A percentile compares a stretch with the other conserved stretches of the same genome.
Conservation (phyloP, 139 green algal species). For the Haematococcus lacustris region DNA sequence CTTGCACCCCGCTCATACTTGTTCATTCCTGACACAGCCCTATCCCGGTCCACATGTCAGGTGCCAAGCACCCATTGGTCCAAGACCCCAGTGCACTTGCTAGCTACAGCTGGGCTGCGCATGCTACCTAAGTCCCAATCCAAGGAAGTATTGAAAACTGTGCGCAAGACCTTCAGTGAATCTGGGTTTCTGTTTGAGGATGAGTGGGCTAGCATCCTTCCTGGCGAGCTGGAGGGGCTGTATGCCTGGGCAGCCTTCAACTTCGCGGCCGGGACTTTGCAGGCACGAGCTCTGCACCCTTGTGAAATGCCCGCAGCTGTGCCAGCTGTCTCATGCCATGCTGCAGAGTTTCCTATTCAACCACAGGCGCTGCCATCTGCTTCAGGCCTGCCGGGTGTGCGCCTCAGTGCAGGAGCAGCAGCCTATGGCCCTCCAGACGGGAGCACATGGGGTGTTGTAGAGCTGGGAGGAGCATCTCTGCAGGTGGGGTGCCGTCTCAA, state of each 20-base stretch:
- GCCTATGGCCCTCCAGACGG: not conserved
- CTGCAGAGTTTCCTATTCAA: too few relatives aligned
- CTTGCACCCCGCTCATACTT: too few relatives aligned
- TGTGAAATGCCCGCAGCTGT: too few relatives aligned
- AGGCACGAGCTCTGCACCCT: too few relatives aligned
- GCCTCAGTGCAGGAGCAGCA: too few relatives aligned
- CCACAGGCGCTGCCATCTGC: too few relatives aligned
- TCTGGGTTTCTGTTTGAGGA: conserved; percentile 22
- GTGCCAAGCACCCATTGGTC: conserved; percentile 11
- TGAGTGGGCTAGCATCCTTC: conserved; percentile 21
- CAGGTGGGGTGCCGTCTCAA: conserved; percentile 14
- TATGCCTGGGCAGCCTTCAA: conserved; percentile 43
- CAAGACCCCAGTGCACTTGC: conserved; percentile 26
- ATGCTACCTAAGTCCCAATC: conserved; percentile 20
- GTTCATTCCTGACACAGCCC: too few relatives aligned
- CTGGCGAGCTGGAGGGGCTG: conserved; percentile 34
- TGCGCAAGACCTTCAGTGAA: not conserved
- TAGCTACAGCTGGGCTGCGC: conserved; percentile 41
- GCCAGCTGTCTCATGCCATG: too few relatives aligned
- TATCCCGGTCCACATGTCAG: too few relatives aligned
- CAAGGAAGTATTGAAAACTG: conserved; percentile 17
- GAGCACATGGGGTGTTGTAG: conserved; percentile 25
- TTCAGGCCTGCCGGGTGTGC: too few relatives aligned
- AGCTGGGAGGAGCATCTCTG: conserved; percentile 39
- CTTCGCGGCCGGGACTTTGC: conserved; percentile 35